These are phyloP conservation scores for Ballota nigra DNA, from an alignment of 257 asterid species.

Conservation along the genomic window DNA sequence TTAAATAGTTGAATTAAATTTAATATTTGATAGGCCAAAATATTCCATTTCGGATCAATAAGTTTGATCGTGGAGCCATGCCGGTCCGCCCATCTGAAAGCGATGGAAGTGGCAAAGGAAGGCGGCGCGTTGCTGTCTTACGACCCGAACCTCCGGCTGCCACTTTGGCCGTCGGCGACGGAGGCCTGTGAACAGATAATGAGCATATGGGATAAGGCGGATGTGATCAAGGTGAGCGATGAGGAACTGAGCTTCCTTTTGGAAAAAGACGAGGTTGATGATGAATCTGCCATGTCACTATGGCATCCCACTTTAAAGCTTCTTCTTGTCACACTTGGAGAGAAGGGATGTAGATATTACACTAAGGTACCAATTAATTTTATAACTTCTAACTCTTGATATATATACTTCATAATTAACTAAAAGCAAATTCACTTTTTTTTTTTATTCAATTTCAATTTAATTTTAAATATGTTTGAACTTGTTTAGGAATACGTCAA, in stretches of 20 bases:
- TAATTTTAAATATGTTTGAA: too few relatives aligned
- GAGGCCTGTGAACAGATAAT: conserved; percentile 60
- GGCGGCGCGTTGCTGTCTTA: conserved; percentile 75
- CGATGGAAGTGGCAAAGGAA: conserved; percentile 73
- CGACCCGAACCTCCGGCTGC: conserved; percentile 75
- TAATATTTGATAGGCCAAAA: conserved; percentile 74
- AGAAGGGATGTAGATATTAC: conserved; percentile 66
- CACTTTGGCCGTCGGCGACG: conserved; percentile 63
- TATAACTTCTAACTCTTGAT: background rate
- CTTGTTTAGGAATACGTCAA: too few relatives aligned
- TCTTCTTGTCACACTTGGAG: conserved; percentile 74
- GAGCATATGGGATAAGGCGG: conserved; percentile 80
- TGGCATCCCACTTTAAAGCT: conserved; percentile 67
- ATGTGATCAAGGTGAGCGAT: conserved; percentile 70
- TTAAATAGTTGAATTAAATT: too few relatives aligned
- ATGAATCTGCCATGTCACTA: conserved; percentile 58
- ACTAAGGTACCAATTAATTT: conserved; percentile 46
- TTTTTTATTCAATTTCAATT: too few relatives aligned
- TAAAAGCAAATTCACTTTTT: background rate
- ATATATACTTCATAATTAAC: background rate
- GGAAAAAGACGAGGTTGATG: conserved; percentile 47
- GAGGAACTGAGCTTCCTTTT: conserved; percentile 62
- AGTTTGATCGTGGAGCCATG: conserved; percentile 88
- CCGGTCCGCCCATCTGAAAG: conserved; percentile 75
- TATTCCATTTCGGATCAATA: conserved; percentile 75